A percentile compares a stretch with the other conserved stretches of the same genome.
Evolutionary conservation across 2,329 filamentous ascomycete species (phyloP).

Genomic region (Pseudogymnoascus sp.): DNA sequence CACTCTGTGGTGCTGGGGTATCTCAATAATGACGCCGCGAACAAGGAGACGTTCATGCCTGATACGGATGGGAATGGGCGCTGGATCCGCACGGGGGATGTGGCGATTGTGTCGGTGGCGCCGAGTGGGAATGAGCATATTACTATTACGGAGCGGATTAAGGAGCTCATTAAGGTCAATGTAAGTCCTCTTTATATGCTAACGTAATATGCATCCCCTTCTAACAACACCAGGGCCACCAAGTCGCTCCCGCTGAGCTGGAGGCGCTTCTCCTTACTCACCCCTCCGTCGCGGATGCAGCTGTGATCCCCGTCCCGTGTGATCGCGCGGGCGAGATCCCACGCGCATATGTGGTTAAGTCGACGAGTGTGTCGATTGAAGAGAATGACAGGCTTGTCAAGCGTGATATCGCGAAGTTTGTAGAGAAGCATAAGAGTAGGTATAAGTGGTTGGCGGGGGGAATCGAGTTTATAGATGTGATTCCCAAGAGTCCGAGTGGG

Average conservation of each 20-base stretch:
- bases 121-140: conserved; percentile 68
- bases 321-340: conserved; percentile 56
- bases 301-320: conserved; percentile 66
- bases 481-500: conserved; percentile 67
- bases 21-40: conserved; percentile 77
- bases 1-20: conserved; percentile 77
- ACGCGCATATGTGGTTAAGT: conserved; percentile 58
- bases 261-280: conserved; percentile 73
- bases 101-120: conserved; percentile 60
- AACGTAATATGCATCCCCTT: neutral
- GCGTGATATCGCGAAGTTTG: conserved; percentile 48
- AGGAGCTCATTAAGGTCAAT: conserved; percentile 73
- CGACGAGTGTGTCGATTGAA: conserved; percentile 38
- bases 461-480: conserved; percentile 54
- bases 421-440: conserved; percentile 57
- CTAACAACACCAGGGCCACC: conserved; percentile 50
- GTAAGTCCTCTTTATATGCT: conserved; percentile 35
- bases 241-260: conserved; percentile 77
- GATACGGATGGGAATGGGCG: conserved; percentile 55
- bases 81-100: conserved; percentile 81
- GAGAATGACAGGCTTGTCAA: conserved; percentile 47
- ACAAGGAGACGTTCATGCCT: conserved; percentile 64
- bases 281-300: conserved; percentile 65
- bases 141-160: conserved; percentile 75
- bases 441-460: conserved; percentile 61